phyloP scores from a whole-genome alignment of 2,329 filamentous ascomycete species.

The Fusarium sp. region DNA sequence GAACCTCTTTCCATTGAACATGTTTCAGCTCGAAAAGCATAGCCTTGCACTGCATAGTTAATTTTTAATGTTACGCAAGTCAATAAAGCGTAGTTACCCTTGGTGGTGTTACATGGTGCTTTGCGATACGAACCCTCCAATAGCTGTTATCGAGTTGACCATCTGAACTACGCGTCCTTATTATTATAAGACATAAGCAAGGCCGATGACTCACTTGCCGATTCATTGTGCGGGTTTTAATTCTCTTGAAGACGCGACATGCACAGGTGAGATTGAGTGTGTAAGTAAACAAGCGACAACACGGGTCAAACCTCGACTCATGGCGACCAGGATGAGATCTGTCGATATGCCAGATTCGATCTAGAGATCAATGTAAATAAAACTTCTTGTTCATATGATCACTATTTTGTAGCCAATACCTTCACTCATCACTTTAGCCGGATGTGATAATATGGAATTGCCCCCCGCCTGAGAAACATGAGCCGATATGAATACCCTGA shows the following conservation, averaged over 20 bases:
- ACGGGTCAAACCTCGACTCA: background rate
- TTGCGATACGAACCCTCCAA: background rate
- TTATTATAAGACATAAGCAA: background rate
- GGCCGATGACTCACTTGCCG: background rate
- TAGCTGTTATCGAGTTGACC: background rate
- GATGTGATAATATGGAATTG: background rate
- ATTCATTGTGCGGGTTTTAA: background rate
- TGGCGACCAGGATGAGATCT: background rate
- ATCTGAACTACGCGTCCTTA: background rate
- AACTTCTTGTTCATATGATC: background rate
- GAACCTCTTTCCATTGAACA: background rate
- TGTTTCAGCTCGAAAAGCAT: background rate
- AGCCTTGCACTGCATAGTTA: background rate
- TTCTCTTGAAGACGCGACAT: background rate
- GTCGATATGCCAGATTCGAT: background rate
- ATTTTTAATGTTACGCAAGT: background rate
- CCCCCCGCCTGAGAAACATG: background rate
- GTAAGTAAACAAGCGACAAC: background rate
- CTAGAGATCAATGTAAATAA: background rate
- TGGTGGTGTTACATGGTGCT: background rate
- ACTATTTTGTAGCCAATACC: background rate
- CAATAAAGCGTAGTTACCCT: background rate
- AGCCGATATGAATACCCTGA: constrained; percentile 26
- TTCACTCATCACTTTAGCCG: background rate
- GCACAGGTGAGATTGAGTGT: background rate